These are phyloP conservation scores for Amaranthus tricolor DNA, from an alignment of 179 eudicot species.

Conservation along the genomic window DNA sequence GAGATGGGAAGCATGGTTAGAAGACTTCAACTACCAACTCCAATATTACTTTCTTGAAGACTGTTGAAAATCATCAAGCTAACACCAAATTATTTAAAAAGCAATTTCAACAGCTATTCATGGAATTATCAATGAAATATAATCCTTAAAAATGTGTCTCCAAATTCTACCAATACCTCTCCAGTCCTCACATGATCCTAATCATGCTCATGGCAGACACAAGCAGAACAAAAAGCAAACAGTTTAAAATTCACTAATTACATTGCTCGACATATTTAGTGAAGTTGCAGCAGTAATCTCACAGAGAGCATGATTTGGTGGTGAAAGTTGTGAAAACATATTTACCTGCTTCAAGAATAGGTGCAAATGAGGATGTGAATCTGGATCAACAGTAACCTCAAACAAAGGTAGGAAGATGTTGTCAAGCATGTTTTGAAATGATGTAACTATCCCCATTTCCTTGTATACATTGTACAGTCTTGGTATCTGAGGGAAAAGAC, in stretches of 20 bases:
- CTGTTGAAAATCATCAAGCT: too few species aligned
- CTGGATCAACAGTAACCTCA: conserved; percentile 95
- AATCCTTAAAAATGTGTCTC: too few species aligned
- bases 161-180: too few species aligned
- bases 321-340: neutral
- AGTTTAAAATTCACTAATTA: neutral
- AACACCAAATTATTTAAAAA: too few species aligned
- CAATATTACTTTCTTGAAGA: too few species aligned
- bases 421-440: conserved; percentile 96
- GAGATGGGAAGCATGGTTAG: too few species aligned
- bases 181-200: too few species aligned
- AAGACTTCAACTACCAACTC: too few species aligned
- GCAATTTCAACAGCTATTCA: too few species aligned
- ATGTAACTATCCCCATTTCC: conserved; percentile 98
- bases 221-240: neutral
- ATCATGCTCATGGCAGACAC: neutral
- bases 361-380: conserved; percentile 97
- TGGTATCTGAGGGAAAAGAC: conserved; percentile 62
- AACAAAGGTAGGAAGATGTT: conserved; percentile 95
- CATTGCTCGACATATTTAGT: neutral
- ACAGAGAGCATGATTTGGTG: neutral
- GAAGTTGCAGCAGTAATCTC: neutral
- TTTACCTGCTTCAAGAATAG: conserved; percentile 90
- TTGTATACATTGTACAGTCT: conserved; percentile 94
- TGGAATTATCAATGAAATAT: too few species aligned